A percentile compares a stretch with the other conserved stretches of the same genome.
Conservation (phyloP, 2,329 filamentous ascomycete species). For the Botrytis fabae region DNA sequence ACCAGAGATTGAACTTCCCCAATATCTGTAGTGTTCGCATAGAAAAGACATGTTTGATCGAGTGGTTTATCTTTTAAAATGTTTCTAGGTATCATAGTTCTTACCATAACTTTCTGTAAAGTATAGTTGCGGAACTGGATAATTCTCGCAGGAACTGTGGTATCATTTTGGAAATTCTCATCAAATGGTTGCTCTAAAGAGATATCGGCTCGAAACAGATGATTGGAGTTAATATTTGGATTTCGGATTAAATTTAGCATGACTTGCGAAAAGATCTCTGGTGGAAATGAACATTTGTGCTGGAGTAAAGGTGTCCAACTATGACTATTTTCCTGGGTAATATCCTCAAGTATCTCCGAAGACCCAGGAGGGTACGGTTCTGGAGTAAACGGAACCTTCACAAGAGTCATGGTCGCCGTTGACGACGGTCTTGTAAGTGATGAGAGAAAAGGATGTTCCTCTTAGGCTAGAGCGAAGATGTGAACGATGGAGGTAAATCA, state of each 20-base stretch:
- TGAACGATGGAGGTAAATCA: not conserved
- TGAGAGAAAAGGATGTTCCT: not conserved
- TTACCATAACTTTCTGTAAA: conserved; percentile 66
- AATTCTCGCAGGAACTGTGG: conserved; percentile 42
- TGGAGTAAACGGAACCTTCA: conserved; percentile 23
- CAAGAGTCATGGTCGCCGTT: conserved; percentile 23
- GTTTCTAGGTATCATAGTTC: conserved; percentile 81
- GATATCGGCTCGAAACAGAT: conserved; percentile 77
- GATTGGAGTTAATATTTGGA: conserved; percentile 76
- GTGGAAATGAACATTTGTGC: conserved; percentile 61
- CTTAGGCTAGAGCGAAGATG: not conserved
- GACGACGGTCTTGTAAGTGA: not conserved
- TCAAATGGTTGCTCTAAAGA: conserved; percentile 52
- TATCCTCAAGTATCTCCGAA: conserved; percentile 43
- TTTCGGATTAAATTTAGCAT: conserved; percentile 77
- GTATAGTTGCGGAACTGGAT: conserved; percentile 49
- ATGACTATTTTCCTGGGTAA: conserved; percentile 33
- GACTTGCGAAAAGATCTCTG: conserved; percentile 62
- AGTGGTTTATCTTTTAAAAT: conserved; percentile 71
- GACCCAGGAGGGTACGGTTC: conserved; percentile 39
- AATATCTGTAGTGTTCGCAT: conserved; percentile 44
- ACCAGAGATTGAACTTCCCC: conserved; percentile 55
- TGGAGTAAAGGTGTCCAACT: conserved; percentile 57
- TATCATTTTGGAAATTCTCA: conserved; percentile 38
- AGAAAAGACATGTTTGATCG: conserved; percentile 81